Evolutionary conservation across 1,284 basidiomycete genomes (phyloP), one percentile per base, ranked within the genome.

Genomic region (Blastosporella zonata): DNA sequence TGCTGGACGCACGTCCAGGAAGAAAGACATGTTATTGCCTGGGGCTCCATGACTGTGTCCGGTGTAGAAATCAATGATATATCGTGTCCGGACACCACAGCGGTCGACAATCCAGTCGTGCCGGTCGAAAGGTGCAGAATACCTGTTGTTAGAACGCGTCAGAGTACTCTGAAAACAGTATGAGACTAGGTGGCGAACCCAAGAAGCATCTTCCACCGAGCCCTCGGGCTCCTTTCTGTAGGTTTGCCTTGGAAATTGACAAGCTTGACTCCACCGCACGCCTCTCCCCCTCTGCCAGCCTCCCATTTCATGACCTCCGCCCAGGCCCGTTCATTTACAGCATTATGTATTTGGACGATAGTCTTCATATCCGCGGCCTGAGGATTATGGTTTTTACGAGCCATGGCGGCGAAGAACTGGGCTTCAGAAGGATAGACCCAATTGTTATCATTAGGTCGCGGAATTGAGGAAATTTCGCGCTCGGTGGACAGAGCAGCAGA

Each of bases 371-470:
- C 96, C 17, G 76, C 64, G 13, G 86, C 81, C 15, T 84, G 78
- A 3, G 88, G 88, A 51, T 87, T 82, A 65, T 96, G 90, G 62
- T 97, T 83, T 71, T 99, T 99, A 50, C 96, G 84, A 52, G 86
- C 80, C 85, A 99, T 94, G 6, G 97, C 97, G 18, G 88, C 78
- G 69, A 90, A 99, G 77, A 99, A 99, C 70, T 98, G 96, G 13
- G 88, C 82, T 61, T 97, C 91, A 9, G 96, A 98, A n/a, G 96
- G 96, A 68, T 99, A 99, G 25, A 97, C 90, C 96, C 96, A 99
- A 52, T 93, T 88, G 37, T 76, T 75, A 46, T 81, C 79, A 35
- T 74, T 68, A 10, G 71, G 60, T 59, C 87, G 82, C 6, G 95
- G 96, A 63, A 98, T 98, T 12, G 92, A 90, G 4, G 95, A 97